Percentiles rank a stretch among this genome's conserved stretches.
phyloP scores from a whole-genome alignment of 2,329 filamentous ascomycete species.

The Purpureocillium lavendulum region DNA sequence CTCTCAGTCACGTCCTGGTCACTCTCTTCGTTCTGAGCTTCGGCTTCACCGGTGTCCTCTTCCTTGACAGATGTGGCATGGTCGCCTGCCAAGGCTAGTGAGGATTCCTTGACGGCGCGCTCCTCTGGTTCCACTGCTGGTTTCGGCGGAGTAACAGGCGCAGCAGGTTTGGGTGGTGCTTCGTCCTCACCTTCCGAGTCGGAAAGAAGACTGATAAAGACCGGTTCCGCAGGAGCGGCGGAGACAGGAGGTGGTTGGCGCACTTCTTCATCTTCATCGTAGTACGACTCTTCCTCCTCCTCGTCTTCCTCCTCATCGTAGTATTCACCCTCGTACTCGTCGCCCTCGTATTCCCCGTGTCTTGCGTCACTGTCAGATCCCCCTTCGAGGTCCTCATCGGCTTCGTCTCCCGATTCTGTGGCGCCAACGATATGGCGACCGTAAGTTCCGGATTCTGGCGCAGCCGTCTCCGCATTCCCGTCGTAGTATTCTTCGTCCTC shows the following conservation, averaged over 20 bases:
- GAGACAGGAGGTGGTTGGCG: not conserved
- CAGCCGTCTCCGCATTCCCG: too few species aligned
- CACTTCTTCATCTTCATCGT: slow-evolving; percentile 11
- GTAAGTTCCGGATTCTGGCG: too few species aligned
- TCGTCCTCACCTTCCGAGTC: slow-evolving; percentile 37
- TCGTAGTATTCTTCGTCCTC: slow-evolving; percentile 11
- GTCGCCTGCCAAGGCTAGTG: too few species aligned
- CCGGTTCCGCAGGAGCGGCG: slow-evolving; percentile 16
- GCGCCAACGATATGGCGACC: too few species aligned
- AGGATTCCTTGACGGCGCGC: too few species aligned
- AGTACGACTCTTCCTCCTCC: slow-evolving; percentile 7
- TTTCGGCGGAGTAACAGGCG: not conserved
- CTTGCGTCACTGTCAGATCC: slow-evolving; percentile 12
- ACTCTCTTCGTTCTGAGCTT: too few species aligned
- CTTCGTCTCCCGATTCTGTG: slow-evolving; percentile 12
- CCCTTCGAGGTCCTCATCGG: slow-evolving; percentile 18
- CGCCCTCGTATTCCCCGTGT: not conserved
- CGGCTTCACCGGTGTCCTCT: too few species aligned
- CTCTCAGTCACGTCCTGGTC: too few species aligned
- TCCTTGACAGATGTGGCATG: too few species aligned
- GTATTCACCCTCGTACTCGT: not conserved
- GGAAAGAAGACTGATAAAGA: slow-evolving; percentile 39
- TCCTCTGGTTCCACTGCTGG: too few species aligned
- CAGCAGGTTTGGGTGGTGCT: not conserved
- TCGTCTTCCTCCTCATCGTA: slow-evolving; percentile 7